A percentile compares a stretch with the other conserved stretches of the same genome.
phyloP scores from a whole-genome alignment of 306 rosid species.

The Fragaria ananassa region DNA sequence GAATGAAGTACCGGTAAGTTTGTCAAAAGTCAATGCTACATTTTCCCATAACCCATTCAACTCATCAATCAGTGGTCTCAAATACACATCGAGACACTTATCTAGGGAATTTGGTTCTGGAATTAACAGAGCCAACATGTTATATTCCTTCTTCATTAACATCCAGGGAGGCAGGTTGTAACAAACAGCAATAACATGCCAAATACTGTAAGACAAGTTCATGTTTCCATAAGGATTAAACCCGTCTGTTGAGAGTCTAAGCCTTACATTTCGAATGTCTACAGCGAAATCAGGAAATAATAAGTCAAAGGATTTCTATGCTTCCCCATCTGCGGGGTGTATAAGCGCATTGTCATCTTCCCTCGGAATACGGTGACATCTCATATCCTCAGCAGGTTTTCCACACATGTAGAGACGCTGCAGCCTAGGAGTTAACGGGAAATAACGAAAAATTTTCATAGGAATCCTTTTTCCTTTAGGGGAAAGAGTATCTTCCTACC shows the following conservation, averaged over 20 bases:
- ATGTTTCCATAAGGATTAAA: background rate
- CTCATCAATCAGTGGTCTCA: background rate
- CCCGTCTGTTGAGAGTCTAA: background rate
- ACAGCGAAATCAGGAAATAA: background rate
- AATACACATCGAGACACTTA: background rate
- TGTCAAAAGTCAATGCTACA: too few species aligned
- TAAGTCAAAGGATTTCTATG: background rate
- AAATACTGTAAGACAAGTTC: background rate
- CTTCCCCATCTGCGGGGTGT: background rate
- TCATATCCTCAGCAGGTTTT: background rate
- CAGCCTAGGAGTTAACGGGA: too few species aligned
- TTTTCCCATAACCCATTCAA: too few species aligned
- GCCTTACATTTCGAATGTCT: background rate
- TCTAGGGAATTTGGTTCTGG: background rate
- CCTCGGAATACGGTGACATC: background rate
- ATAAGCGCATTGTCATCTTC: background rate
- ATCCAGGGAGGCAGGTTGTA: background rate
- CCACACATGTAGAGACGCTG: background rate
- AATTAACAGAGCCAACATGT: background rate
- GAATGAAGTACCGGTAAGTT: too few species aligned
- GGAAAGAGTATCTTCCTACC: too few species aligned
- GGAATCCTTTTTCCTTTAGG: too few species aligned
- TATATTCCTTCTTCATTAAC: background rate
- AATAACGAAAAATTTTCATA: too few species aligned
- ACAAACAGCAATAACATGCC: background rate